Base-by-base conservation (phyloP, 495 filamentous ascomycete species). In the Saxophila tyrrhenica region DNA sequence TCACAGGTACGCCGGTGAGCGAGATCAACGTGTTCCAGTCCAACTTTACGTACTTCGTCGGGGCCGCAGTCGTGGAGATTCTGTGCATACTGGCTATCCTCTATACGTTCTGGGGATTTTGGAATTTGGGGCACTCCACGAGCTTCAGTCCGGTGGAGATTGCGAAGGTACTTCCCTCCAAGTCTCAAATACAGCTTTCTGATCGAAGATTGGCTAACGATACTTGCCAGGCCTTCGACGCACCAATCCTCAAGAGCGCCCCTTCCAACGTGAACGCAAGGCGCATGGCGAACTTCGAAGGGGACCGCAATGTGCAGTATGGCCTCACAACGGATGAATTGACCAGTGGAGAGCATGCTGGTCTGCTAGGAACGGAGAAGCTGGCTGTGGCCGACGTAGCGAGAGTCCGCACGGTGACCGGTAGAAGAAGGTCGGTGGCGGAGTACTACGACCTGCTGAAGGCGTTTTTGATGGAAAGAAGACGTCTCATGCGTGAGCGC, bases 71-170 rank as follows among this genome's bases (percentile, higher is more conserved):
- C 19, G 25, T 63, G 35, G 54, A 58, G 39, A n/a, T 63, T 22
- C 16, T 65, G 2, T 51, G 50, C 2, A 45, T 49, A 5, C 0
- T 60, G 22, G 51, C 55, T 10, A 57, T 64, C 2, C n/a, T 63
- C 17, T 61, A 61, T 11, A 54, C 52, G 2, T 69, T 64, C 52
- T 25, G 59, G 19, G 64, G 64, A 1, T 68, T 60, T 55, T 69
- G 65, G 67, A 50, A 55, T 39, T 54, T 69, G 7, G 67, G 67
- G 1, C 51, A 64, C 16, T 25, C 39, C 9, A 59, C 66, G 1
- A 61, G 59, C 16, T 54, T 69, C 43, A 61, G 55, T 49, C 65
- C 67, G 2, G 42, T 69, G 22, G 67, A 69, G 61, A 68, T 60
- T 19, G 65, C 65, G 15, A 65, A 64, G 52, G 35, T 39, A n/a